Evolutionary conservation across 257 asterid genomes (phyloP), one percentile per base, ranked within the genome.

Genomic region (Nicotiana knightiana): DNA sequence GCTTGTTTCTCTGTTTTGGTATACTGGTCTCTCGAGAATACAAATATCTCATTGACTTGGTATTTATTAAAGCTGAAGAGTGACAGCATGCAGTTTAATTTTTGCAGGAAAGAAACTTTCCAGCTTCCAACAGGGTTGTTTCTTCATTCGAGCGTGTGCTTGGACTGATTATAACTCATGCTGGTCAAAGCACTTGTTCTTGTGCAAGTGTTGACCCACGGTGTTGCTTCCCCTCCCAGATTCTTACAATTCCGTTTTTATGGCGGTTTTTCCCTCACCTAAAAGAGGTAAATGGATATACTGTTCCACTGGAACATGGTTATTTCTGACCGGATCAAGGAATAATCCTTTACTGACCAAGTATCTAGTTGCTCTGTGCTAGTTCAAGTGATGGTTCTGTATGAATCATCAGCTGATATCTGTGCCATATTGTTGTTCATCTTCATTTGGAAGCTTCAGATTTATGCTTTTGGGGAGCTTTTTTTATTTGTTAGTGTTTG

Each of bases 171-270:
- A 78, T 90, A 70, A 89, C 95, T 82, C 98, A 96, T n/a, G 93
- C 82, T 88, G 95, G 94, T 81, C 90, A 91, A 83, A 87, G 88
- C 87, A 86, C 96, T 53, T 96, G 98, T 89, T 87, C 87, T 79
- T 94, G 99, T 89, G 88, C 91, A 64, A 80, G 65, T 84, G 79
- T 81, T 87, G 95, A 93, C 73, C 93, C 96, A 57, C 87, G 82
- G 66, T 80, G 88, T 89, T 89, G 94, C 86, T 89, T 96, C 85
- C 85, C 96, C 66, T 92, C 95, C 75, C 98, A 91, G 89, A 92
- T 96, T 86, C 97, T 96, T 85, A 88, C 90, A 81, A 89, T 94
- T 79, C 98, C 99, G 55, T 93, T 93, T 85, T 84, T 96, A 86
- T 96, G 99, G 99, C 86, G 82, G 86, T 81, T 90, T 81, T 93